These are phyloP conservation scores for Gynochthodes officinalis DNA, from an alignment of 257 asterid genomes.

Conservation along the genomic window DNA sequence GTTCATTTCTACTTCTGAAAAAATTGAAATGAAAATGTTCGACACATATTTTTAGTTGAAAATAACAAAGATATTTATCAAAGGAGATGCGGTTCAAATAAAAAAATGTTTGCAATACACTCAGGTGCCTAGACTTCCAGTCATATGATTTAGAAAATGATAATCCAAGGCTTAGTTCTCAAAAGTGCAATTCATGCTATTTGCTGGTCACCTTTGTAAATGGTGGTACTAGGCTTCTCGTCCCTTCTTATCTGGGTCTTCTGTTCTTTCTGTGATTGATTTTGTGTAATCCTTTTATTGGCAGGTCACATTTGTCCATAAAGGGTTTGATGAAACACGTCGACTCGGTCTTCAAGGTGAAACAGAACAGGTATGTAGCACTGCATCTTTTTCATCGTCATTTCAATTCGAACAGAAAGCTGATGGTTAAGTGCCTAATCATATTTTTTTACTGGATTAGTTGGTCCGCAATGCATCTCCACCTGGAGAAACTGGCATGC, in stretches of 20 bases:
- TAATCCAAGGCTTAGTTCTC: not conserved
- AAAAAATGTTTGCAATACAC: not conserved
- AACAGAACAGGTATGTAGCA: conserved; percentile 71
- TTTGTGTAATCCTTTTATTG: conserved; percentile 20
- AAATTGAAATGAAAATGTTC: not conserved
- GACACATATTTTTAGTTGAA: not conserved
- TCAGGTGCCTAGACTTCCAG: not conserved
- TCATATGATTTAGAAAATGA: no score
- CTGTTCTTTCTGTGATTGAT: conserved; percentile 19
- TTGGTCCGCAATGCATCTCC: conserved; percentile 88
- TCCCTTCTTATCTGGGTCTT: conserved; percentile 8
- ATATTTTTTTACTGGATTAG: conserved; percentile 37
- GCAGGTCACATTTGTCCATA: conserved; percentile 91
- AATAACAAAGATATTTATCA: not conserved
- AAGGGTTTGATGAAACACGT: conserved; percentile 97
- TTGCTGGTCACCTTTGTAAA: not conserved
- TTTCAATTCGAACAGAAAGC: not conserved
- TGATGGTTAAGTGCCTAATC: conserved; percentile 8
- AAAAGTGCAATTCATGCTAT: not conserved
- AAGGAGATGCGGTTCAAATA: not conserved
- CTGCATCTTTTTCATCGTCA: conserved; percentile 8
- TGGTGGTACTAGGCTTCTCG: not conserved
- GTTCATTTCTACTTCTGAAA: not conserved
- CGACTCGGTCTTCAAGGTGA: conserved; percentile 90
- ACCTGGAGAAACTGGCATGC: conserved; percentile 98